A percentile compares a stretch with the other conserved stretches of the same genome.
These are phyloP conservation scores for Verticillium albo-atrum DNA, from an alignment of 2,329 filamentous ascomycete genomes.

Conservation along the genomic window DNA sequence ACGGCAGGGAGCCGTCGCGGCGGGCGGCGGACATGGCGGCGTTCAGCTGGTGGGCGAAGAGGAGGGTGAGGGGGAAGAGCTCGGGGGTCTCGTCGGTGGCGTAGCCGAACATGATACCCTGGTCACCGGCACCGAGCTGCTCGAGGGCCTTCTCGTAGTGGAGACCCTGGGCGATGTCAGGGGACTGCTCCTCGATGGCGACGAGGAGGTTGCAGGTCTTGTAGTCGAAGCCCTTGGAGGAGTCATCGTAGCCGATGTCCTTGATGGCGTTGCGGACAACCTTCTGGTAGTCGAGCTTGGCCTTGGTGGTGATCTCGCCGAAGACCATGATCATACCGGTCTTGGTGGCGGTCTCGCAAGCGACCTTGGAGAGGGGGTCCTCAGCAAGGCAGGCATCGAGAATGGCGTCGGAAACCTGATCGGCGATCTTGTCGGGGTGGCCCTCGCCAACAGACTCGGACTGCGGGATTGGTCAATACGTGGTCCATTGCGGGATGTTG, in stretches of 20 bases:
- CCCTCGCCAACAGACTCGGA: slow-evolving; percentile 88
- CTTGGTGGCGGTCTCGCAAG: slow-evolving; percentile 99
- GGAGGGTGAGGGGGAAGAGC: slow-evolving; percentile 88
- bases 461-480: slow-evolving; percentile 26
- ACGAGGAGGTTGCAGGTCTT: slow-evolving; percentile 99
- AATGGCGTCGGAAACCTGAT: slow-evolving; percentile 97
- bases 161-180: slow-evolving; percentile 97
- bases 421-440: slow-evolving; percentile 95
- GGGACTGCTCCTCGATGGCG: slow-evolving; percentile 98
- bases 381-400: slow-evolving; percentile 95
- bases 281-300: slow-evolving; percentile 95
- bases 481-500: slow-evolving; percentile 6
- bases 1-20: slow-evolving; percentile 80
- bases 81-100: slow-evolving; percentile 98
- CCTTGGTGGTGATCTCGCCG: slow-evolving; percentile 97
- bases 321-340: slow-evolving; percentile 99
- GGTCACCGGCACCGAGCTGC: slow-evolving; percentile 97
- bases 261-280: slow-evolving; percentile 92
- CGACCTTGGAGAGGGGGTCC: slow-evolving; percentile 97
- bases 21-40: slow-evolving; percentile 87
- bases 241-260: slow-evolving; percentile 98
- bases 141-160: slow-evolving; percentile 97
- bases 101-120: slow-evolving; percentile 99
- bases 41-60: slow-evolving; percentile 96
- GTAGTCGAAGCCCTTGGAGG: slow-evolving; percentile 98